Base-by-base conservation (phyloP, 169 alveolate species). In the Cyclospora cayetanensis region DNA sequence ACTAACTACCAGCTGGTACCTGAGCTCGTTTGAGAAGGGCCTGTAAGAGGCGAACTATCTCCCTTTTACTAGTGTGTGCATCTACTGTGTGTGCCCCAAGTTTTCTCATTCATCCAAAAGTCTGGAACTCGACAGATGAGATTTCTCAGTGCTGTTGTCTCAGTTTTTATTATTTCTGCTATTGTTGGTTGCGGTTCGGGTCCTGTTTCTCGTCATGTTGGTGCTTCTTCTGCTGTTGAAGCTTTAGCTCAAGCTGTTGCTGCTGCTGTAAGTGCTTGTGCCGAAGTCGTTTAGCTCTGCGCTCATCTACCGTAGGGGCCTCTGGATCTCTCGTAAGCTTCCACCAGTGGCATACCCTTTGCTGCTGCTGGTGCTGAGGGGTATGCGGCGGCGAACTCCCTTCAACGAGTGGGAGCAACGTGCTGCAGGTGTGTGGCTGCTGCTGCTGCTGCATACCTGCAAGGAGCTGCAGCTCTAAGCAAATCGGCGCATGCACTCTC, bases 231-330 rank as follows among this genome's bases (percentile, higher is more conserved):
- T 65, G 76, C 76, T n/a, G 37, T 31, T 18, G 34, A 11, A 27
- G 34, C 39, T 65, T 35, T 41, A 27, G 53, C 53, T 39, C 43
- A 4, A 42, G 41, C 63, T 34, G 88, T 39, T 41, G 68, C 65
- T 77, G 88, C 41, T 43, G 88, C 65, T 79, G 66, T 2, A 79
- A 70, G n/a, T 83, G 91, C 50, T 65, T 55, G 66, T 83, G 91
- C 27, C 72, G 70, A 2, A 83, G 91, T n/a, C 91, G 35, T 34
- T 63, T 83, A n/a, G 91, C 91, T 0, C 66, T 20, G 9, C 91
- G 31, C 82, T 83, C 91, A 35, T 55, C 91, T 0, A 4, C 34
- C 34, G 91, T 83, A 18, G 80, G 82, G 63, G 66, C 42, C 3
- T 39, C 12, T 11, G 91, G 82, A 15, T 25, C 7, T 34, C 79